Evolutionary conservation across 768 basidiomycete genomes (phyloP).

Genomic region (Calocybe cyanea): DNA sequence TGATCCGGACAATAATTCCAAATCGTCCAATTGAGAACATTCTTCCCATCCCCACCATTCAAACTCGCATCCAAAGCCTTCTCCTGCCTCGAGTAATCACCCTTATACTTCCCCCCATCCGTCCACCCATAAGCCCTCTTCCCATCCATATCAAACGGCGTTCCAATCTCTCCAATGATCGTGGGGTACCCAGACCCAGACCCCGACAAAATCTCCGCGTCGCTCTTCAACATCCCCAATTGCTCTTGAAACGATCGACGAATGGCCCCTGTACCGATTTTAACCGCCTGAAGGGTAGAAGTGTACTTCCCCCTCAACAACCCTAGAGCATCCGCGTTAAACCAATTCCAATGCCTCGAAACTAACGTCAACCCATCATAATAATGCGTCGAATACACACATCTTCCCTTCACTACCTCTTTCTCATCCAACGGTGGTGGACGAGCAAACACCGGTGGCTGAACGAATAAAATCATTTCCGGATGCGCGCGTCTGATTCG

Average conservation of each 20-base stretch:
- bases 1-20: conserved; percentile 90
- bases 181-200: conserved; percentile 78
- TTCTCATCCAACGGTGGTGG: conserved; percentile 64
- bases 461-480: conserved; percentile 84
- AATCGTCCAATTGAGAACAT: conserved; percentile 73
- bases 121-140: conserved; percentile 82
- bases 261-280: conserved; percentile 81
- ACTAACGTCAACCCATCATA: conserved; percentile 94
- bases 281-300: conserved; percentile 64
- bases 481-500: conserved; percentile 70
- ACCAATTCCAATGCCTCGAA: conserved; percentile 91
- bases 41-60: conserved; percentile 73
- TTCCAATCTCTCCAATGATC: conserved; percentile 94
- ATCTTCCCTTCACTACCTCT: conserved; percentile 56
- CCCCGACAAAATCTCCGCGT: conserved; percentile 67
- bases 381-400: conserved; percentile 78
- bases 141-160: conserved; percentile 90
- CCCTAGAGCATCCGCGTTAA: conserved; percentile 94
- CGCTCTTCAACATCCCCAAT: conserved; percentile 71
- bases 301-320: conserved; percentile 82
- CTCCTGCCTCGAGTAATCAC: conserved; percentile 76
- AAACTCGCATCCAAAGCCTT: conserved; percentile 84
- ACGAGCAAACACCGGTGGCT: conserved; percentile 83
- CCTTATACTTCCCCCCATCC: conserved; percentile 60
- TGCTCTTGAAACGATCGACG: conserved; percentile 80